Percentiles rank a stretch among this genome's conserved stretches.
These are phyloP conservation scores for Exserohilum rostratum DNA, from an alignment of 2,329 filamentous ascomycete species.

Conservation along the genomic window DNA sequence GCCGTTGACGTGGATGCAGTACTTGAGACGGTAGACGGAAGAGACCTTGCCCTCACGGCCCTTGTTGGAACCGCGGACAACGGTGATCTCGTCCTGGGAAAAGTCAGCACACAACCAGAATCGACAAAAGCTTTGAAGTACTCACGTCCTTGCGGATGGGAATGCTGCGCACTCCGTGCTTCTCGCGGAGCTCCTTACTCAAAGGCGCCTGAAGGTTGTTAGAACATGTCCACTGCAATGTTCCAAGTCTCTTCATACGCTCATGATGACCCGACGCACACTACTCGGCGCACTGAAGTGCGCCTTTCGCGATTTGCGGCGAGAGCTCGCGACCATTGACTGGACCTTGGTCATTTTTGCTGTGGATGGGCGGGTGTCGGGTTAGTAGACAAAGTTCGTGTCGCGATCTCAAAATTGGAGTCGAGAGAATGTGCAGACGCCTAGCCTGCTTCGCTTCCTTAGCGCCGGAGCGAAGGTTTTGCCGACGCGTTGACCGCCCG, in stretches of 20 bases:
- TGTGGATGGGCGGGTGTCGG: conserved; percentile 43
- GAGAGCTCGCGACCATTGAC: conserved; percentile 71
- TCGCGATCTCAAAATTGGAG: conserved; percentile 25
- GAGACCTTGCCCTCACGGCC: conserved; percentile 98
- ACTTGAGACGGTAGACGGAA: conserved; percentile 82
- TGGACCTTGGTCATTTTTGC: conserved; percentile 75
- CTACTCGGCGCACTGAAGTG: conserved; percentile 96
- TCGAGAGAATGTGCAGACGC: conserved; percentile 16
- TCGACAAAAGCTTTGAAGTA: conserved; percentile 44
- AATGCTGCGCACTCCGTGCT: conserved; percentile 93
- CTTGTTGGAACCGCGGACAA: conserved; percentile 94
- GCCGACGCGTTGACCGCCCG: not conserved
- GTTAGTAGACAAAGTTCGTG: conserved; percentile 33
- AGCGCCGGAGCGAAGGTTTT: conserved; percentile 18
- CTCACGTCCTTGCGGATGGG: conserved; percentile 87
- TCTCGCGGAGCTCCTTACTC: conserved; percentile 88
- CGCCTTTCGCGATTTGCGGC: conserved; percentile 98
- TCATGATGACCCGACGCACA: conserved; percentile 93
- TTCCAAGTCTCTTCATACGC: conserved; percentile 71
- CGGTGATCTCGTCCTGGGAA: conserved; percentile 75
- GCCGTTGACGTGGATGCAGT: conserved; percentile 95
- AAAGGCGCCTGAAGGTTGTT: conserved; percentile 47
- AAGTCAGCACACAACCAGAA: conserved; percentile 33
- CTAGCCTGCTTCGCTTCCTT: conserved; percentile 19
- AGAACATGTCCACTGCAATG: conserved; percentile 37